phyloP scores from a whole-genome alignment of 352 stramenopile genomes.

The Pythium dissotocum region DNA sequence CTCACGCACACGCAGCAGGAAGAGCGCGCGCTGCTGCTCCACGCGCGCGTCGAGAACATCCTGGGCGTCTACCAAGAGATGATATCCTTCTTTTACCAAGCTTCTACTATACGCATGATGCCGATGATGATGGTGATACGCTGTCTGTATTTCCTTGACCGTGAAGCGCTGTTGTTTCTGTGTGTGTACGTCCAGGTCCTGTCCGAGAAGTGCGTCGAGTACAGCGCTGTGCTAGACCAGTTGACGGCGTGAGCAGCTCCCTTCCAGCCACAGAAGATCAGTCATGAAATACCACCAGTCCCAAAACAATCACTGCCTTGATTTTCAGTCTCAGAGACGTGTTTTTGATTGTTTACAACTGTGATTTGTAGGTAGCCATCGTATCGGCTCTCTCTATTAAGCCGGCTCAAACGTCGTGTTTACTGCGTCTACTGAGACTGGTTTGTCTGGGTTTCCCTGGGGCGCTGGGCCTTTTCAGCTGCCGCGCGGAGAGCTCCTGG shows the following conservation, averaged over 20 bases:
- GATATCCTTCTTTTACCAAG: slow-evolving; percentile 35
- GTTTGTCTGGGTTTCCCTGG: no score
- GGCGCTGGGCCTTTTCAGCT: no score
- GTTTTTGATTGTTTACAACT: no score
- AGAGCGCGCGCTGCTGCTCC: slow-evolving; percentile 47
- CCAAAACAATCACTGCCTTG: background rate
- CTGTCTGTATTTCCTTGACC: slow-evolving; percentile 16
- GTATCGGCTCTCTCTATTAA: no score
- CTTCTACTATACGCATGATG: background rate
- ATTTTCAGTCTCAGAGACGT: no score
- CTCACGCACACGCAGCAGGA: slow-evolving; percentile 31
- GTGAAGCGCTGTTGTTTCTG: background rate
- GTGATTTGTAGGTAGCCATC: no score
- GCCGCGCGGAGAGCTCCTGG: no score
- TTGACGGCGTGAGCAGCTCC: slow-evolving; percentile 30
- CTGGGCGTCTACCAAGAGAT: slow-evolving; percentile 64
- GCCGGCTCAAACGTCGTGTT: no score
- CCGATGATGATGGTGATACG: background rate
- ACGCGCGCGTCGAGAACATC: slow-evolving; percentile 51
- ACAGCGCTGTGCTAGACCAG: slow-evolving; percentile 55
- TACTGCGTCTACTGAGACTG: no score
- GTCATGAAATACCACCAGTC: background rate
- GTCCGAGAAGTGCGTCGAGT: slow-evolving; percentile 74
- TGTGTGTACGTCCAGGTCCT: slow-evolving; percentile 47
- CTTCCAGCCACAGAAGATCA: slow-evolving; percentile 15